Evolutionary conservation across 768 basidiomycete genomes (phyloP).

Genomic region (Mycena galopus): DNA sequence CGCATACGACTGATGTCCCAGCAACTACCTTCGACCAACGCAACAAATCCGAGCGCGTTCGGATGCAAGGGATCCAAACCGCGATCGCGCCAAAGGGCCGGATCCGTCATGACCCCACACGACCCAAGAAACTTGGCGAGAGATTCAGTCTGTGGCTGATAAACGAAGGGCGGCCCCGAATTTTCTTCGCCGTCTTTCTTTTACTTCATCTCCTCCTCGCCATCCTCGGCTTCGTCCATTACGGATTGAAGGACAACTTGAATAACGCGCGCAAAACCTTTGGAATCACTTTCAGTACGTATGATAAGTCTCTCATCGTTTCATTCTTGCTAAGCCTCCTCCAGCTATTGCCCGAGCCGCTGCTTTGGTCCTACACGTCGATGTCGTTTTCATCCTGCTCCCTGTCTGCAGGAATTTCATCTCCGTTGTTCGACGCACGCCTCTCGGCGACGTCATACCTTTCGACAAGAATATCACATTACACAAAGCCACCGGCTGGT

Average conservation of each 20-base stretch:
- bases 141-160: conserved; percentile 70
- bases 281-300: conserved; percentile 68
- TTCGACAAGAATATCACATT: conserved; percentile 95
- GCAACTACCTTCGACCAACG: conserved; percentile 57
- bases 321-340: not conserved
- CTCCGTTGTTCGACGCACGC: conserved; percentile 87
- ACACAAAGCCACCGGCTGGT: conserved; percentile 93
- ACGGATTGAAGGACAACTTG: conserved; percentile 72
- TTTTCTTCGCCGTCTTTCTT: conserved; percentile 73
- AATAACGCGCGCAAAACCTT: conserved; percentile 66
- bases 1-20: conserved; percentile 31
- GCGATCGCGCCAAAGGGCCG: conserved; percentile 37
- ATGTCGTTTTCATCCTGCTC: conserved; percentile 93
- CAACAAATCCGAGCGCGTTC: conserved; percentile 71
- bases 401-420: conserved; percentile 97
- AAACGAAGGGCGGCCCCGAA: conserved; percentile 70
- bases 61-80: conserved; percentile 74
- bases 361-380: conserved; percentile 91
- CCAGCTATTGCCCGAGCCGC: conserved; percentile 89
- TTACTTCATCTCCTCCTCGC: conserved; percentile 72
- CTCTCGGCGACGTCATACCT: conserved; percentile 88
- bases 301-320: too few species aligned
- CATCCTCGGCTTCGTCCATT: conserved; percentile 68
- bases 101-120: conserved; percentile 49
- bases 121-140: conserved; percentile 47